phyloP scores from a whole-genome alignment of 768 basidiomycete species.

The Dacryopinax spathularia region DNA sequence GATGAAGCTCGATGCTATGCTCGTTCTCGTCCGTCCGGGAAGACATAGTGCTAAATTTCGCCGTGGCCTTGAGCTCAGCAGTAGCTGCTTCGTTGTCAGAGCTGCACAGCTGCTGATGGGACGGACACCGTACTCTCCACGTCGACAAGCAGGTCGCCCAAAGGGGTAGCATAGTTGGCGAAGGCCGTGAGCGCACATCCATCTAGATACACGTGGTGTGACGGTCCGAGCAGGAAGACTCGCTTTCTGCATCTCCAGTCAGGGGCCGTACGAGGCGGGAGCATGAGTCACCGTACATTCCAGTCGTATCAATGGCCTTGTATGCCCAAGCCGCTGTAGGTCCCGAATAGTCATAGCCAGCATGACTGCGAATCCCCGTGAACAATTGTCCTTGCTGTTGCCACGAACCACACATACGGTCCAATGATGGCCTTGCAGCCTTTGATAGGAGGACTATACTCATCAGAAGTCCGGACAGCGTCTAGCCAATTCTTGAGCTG shows the following conservation, averaged over 20 bases:
- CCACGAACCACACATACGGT: constrained; percentile 49
- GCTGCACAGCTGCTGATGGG: not conserved
- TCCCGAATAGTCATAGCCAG: constrained; percentile 91
- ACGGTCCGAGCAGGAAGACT: constrained; percentile 90
- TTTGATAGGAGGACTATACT: constrained; percentile 49
- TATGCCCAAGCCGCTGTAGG: constrained; percentile 94
- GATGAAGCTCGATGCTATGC: constrained; percentile 96
- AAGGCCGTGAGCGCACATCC: constrained; percentile 80
- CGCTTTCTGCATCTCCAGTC: constrained; percentile 44
- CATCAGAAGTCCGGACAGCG: constrained; percentile 36
- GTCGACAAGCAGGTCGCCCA: constrained; percentile 73
- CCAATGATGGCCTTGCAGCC: constrained; percentile 83
- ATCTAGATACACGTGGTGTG: constrained; percentile 78
- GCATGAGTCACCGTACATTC: constrained; percentile 46
- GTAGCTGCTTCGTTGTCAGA: constrained; percentile 36
- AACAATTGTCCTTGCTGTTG: not conserved
- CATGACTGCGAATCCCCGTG: constrained; percentile 50
- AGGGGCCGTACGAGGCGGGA: not conserved
- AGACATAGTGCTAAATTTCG: constrained; percentile 56
- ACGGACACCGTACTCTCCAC: constrained; percentile 43
- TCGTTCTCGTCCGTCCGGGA: constrained; percentile 72
- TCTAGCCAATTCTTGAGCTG: constrained; percentile 54
- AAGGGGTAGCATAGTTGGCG: constrained; percentile 63
- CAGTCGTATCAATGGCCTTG: constrained; percentile 62
- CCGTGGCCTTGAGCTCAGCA: constrained; percentile 45